Percentiles rank a stretch among this genome's conserved stretches.
phyloP scores from a whole-genome alignment of 2,329 filamentous ascomycete genomes.

The Aspergillus floridensis region DNA sequence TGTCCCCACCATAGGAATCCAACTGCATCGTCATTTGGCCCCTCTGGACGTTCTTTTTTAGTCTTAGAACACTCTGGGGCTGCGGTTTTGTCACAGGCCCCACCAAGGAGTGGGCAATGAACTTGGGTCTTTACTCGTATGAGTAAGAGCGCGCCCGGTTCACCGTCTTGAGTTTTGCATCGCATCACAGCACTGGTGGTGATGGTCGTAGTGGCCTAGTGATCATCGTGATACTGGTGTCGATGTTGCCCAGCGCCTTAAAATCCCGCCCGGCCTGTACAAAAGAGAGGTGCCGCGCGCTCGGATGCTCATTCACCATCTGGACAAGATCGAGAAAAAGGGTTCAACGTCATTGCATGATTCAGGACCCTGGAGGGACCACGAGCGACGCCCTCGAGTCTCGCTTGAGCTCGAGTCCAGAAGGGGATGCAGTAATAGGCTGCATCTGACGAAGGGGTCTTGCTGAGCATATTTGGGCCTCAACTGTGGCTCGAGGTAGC shows the following conservation, averaged over 20 bases:
- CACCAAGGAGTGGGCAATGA: background rate
- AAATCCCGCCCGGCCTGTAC: background rate
- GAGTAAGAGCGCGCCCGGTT: background rate
- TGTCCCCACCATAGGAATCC: background rate
- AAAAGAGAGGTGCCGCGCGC: background rate
- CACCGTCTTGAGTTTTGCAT: background rate
- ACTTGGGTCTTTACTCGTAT: background rate
- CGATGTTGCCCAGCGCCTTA: background rate
- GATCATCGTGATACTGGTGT: background rate
- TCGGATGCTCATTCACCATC: background rate
- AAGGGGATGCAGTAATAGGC: background rate
- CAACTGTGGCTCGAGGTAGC: background rate
- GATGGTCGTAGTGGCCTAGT: background rate
- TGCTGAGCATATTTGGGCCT: background rate
- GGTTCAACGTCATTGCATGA: background rate
- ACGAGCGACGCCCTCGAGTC: background rate
- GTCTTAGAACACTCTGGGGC: background rate
- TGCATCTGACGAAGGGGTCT: background rate
- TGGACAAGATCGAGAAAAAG: background rate
- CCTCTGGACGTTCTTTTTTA: background rate
- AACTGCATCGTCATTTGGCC: conserved; percentile 3
- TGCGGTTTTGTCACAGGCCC: background rate
- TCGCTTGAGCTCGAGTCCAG: background rate
- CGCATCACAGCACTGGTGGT: background rate
- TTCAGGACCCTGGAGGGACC: background rate